A percentile compares a stretch with the other conserved stretches of the same genome.
These are phyloP conservation scores for Bruguiera parviflora DNA, from an alignment of 345 rosid species.

Conservation along the genomic window DNA sequence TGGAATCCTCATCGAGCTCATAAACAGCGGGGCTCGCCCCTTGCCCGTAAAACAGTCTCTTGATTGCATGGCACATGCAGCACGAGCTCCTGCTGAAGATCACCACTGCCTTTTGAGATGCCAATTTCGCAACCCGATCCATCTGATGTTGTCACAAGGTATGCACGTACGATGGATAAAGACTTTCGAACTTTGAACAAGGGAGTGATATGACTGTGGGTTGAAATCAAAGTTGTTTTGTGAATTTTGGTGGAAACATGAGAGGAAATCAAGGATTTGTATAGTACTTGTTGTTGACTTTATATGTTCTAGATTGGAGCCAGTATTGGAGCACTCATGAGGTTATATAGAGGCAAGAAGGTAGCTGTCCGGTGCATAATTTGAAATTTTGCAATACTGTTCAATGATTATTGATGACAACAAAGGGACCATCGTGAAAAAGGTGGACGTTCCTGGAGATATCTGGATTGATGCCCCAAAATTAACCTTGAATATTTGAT, in stretches of 20 bases:
- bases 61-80: constrained; percentile 90
- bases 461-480: constrained; percentile 31
- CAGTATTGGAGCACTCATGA: no score
- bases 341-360: not conserved
- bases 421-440: constrained; percentile 10
- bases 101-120: constrained; percentile 92
- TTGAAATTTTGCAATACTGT: constrained; percentile 1
- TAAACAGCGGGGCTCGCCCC: constrained; percentile 77
- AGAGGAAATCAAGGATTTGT: not conserved
- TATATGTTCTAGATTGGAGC: not conserved
- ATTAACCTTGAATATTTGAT: constrained; percentile 23
- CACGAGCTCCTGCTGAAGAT: constrained; percentile 93
- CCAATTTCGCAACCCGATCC: constrained; percentile 73
- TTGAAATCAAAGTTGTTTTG: no score
- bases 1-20: constrained; percentile 72
- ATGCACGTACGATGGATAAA: not conserved
- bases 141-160: constrained; percentile 17
- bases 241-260: not conserved
- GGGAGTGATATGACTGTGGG: no score
- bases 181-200: no score
- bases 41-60: constrained; percentile 81
- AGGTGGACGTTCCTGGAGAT: constrained; percentile 37
- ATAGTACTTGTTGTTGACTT: no score
- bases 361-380: not conserved
- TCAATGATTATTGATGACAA: constrained; percentile 1